Conservation (phyloP, 257 asterid genomes). For the Nicotiana otophora region DNA sequence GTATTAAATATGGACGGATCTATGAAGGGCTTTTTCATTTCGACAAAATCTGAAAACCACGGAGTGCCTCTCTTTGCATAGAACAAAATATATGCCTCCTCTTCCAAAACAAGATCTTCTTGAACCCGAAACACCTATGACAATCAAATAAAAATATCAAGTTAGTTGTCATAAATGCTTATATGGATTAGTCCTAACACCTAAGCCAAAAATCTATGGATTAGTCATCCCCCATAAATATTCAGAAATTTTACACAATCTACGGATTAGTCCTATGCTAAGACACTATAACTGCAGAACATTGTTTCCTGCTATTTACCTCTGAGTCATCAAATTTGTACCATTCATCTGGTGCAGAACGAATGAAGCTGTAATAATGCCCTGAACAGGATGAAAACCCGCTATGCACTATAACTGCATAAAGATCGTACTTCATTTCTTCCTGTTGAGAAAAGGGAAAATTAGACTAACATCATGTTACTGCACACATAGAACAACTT, state of each 20-base stretch:
- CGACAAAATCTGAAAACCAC: constrained; percentile 54
- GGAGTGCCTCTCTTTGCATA: constrained; percentile 63
- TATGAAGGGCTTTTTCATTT: constrained; percentile 30
- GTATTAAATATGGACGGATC: constrained; percentile 30
- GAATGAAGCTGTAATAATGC: constrained; percentile 70
- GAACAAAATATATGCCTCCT: constrained; percentile 77
- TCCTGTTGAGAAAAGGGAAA: constrained; percentile 30
- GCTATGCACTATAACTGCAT: constrained; percentile 77
- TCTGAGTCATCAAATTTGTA: constrained; percentile 73
- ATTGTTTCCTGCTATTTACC: constrained; percentile 21
- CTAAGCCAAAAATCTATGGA: too few relatives aligned
- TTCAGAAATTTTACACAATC: too few relatives aligned
- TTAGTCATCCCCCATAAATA: background rate
- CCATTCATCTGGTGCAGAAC: constrained; percentile 53
- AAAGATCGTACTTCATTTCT: constrained; percentile 52
- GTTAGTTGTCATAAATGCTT: background rate
- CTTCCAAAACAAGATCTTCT: constrained; percentile 55
- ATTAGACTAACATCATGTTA: background rate
- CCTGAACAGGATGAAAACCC: constrained; percentile 67
- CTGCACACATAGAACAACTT: background rate
- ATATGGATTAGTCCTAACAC: background rate
- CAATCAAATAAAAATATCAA: background rate
- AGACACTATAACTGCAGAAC: background rate
- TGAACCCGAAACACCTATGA: constrained; percentile 23
- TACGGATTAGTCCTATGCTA: background rate